phyloP scores from a whole-genome alignment of 2,329 filamentous ascomycete genomes.

The Fusarium pseudograminearum region DNA sequence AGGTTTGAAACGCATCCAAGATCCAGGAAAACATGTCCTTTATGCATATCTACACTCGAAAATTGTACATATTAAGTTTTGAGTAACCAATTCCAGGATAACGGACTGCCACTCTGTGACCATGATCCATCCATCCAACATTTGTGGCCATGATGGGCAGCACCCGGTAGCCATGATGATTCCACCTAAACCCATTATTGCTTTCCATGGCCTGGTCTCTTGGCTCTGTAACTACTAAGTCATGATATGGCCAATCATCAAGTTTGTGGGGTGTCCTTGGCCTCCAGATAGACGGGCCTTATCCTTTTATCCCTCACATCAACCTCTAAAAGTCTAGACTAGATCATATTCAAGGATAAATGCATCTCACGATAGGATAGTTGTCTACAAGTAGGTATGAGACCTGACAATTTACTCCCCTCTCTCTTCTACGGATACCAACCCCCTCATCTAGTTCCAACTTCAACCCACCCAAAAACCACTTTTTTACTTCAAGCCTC shows the following conservation, averaged over 20 bases:
- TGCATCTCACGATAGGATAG: neutral
- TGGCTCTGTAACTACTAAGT: neutral
- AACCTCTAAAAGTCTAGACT: neutral
- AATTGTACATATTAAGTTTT: neutral
- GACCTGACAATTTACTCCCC: conserved; percentile 3
- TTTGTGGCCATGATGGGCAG: conserved; percentile 25
- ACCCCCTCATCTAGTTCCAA: neutral
- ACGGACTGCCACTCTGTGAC: neutral
- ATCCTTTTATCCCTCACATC: conserved; percentile 3
- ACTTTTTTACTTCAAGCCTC: conserved; percentile 8
- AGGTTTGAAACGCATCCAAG: conserved; percentile 4
- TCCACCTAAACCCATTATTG: conserved; percentile 39
- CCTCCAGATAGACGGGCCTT: conserved; percentile 7
- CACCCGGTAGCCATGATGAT: conserved; percentile 32
- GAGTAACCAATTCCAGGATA: neutral
- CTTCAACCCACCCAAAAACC: neutral
- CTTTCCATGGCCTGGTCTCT: conserved; percentile 1
- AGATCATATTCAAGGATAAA: neutral
- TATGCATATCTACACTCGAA: conserved; percentile 16
- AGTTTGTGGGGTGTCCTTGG: conserved; percentile 26
- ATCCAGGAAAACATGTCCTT: conserved; percentile 6
- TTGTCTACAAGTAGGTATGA: neutral
- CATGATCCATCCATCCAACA: neutral
- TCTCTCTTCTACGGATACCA: neutral
- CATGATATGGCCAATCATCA: conserved; percentile 24